Percentiles rank a stretch among this genome's conserved stretches.
Conservation (phyloP, 305 asterid species). For the Fraxinus angustifolia region DNA sequence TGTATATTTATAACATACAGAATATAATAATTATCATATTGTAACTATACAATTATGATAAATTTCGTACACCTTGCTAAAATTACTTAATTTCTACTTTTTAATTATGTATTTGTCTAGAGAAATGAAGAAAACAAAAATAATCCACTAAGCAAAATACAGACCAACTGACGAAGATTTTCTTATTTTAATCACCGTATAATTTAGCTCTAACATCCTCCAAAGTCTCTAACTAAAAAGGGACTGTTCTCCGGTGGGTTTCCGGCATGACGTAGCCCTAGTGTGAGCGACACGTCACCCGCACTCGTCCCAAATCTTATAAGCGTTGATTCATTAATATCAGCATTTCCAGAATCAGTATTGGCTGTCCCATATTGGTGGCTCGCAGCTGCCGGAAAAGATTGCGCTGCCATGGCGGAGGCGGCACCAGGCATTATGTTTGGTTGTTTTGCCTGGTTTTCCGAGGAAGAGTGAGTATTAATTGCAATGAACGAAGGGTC, state of each 20-base stretch:
- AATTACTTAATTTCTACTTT: conserved; percentile 18
- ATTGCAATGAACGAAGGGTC: conserved; percentile 60
- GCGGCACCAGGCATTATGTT: conserved; percentile 25
- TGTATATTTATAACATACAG: background rate
- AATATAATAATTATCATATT: background rate
- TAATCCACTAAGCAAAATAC: conserved; percentile 15
- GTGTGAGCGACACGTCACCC: conserved; percentile 89
- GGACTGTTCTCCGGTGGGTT: conserved; percentile 77
- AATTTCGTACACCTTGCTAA: conserved; percentile 32
- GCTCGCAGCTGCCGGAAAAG: conserved; percentile 17
- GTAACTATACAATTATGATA: conserved; percentile 7
- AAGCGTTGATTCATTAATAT: conserved; percentile 43
- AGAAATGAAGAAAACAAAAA: background rate
- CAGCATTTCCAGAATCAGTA: conserved; percentile 15
- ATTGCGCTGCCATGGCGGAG: conserved; percentile 21
- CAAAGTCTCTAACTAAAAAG: conserved; percentile 68
- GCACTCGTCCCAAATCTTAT: conserved; percentile 71
- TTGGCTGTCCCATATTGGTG: conserved; percentile 4
- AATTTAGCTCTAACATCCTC: conserved; percentile 31
- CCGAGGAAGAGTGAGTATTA: conserved; percentile 47
- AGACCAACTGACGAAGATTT: background rate
- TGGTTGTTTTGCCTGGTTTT: conserved; percentile 40
- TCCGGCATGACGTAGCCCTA: conserved; percentile 95
- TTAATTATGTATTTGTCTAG: conserved; percentile 24
- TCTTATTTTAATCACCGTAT: conserved; percentile 31